Base-by-base conservation (phyloP, 495 filamentous ascomycete genomes). In the Podospora tetraspora region DNA sequence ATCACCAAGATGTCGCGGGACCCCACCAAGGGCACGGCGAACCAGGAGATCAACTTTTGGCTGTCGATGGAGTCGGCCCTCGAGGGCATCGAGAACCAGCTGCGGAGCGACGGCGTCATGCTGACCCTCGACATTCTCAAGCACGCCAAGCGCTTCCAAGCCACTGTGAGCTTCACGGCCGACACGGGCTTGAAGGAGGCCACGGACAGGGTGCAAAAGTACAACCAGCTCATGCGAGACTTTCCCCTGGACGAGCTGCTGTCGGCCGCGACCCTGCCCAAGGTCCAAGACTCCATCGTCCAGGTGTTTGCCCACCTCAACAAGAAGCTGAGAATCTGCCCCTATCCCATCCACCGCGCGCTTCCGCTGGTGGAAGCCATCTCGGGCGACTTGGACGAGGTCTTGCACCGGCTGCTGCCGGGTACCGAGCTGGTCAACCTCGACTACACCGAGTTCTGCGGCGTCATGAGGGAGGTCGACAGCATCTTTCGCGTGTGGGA, bases 1-100 rank as follows among this genome's bases (percentile, higher is more conserved):
- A 94, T 97, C 74, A 98, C 95, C 16, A 95, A 93, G 80, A 91
- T 96, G 83, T 91, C 92, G 37, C 86, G 93, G 70, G 95, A 98
- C 72, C 89, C 92, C 6, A 88, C 90, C 32, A 93, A 91, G 59
- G 92, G 93, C 8, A 95, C 92, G 34, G 96, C 95, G 12, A 92
- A 90, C 22, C 96, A 97, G 76, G 95, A 99, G 76, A 96, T 98
- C 73, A 97, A 97, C 74, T 99, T 97, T 73, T 99, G 95, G 95
- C 79, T 98, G 57, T 92, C 92, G 1, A 96, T 98, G 89, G 95
- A 99, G 75, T 90, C 88, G 57, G 90, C 92, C 3, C 78, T 99
- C 59, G 94, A 97, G 72, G 88, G 88, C 13, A 96, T 99, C 68
- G 94, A 97, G 76, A 85, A 84, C 32, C 94, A 98, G 75, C 82